Conservation (phyloP, 1,284 basidiomycete genomes). For the Trichosporon coremiiforme region DNA sequence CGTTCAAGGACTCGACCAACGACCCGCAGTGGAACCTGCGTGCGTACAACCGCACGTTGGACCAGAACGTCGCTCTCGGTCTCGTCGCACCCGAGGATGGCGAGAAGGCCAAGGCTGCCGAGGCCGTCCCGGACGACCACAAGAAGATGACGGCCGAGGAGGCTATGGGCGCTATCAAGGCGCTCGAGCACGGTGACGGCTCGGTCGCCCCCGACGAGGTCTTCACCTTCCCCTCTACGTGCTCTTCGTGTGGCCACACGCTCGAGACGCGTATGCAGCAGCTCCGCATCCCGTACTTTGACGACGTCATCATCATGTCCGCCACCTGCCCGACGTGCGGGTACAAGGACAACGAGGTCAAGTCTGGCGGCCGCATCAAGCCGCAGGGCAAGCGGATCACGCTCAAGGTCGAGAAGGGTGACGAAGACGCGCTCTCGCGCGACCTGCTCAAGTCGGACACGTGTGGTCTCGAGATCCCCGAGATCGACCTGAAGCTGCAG, state of each 20-base stretch:
- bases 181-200: conserved; percentile 43
- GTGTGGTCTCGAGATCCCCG: conserved; percentile 85
- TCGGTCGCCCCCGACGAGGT: conserved; percentile 73
- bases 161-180: conserved; percentile 28
- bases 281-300: conserved; percentile 96
- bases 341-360: conserved; percentile 97
- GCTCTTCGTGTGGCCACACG: conserved; percentile 82
- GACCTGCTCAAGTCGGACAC: conserved; percentile 97
- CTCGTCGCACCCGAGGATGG: conserved; percentile 57
- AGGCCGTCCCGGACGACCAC: conserved; percentile 59
- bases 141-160: conserved; percentile 52
- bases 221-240: conserved; percentile 82
- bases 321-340: conserved; percentile 94
- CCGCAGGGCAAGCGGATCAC: conserved; percentile 81
- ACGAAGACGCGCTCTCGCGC: conserved; percentile 88
- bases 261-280: conserved; percentile 94
- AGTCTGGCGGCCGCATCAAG: conserved; percentile 87
- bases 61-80: conserved; percentile 84
- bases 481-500: conserved; percentile 89
- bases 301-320: conserved; percentile 99
- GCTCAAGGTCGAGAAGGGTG: conserved; percentile 74
- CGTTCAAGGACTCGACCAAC: conserved; percentile 74
- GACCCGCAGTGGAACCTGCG: conserved; percentile 92
- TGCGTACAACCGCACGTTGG: conserved; percentile 76
- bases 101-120: conserved; percentile 21